These are phyloP conservation scores for Maudiozyma turicensis DNA, from an alignment of 805 yeast species.

Conservation along the genomic window DNA sequence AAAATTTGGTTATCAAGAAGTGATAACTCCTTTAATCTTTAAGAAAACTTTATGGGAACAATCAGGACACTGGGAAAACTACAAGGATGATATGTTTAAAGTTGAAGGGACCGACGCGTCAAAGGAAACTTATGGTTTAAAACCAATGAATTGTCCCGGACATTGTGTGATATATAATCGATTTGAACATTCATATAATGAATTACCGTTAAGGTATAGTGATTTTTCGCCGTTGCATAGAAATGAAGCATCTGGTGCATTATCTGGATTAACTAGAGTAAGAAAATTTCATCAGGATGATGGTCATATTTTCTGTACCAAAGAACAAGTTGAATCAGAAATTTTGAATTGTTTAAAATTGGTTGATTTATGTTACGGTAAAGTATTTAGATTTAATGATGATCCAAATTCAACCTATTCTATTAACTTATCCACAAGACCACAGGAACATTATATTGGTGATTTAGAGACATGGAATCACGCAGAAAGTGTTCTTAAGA, in stretches of 20 bases:
- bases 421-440: conserved; percentile 76
- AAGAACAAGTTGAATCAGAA: conserved; percentile 66
- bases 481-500: conserved; percentile 63
- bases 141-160: conserved; percentile 95
- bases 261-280: conserved; percentile 86
- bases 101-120: conserved; percentile 47
- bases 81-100: conserved; percentile 87
- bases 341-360: conserved; percentile 62
- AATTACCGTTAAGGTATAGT: conserved; percentile 73
- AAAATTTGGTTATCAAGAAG: conserved; percentile 80
- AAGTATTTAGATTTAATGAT: conserved; percentile 34
- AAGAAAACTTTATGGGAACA: conserved; percentile 77
- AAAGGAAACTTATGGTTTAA: conserved; percentile 60
- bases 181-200: conserved; percentile 72
- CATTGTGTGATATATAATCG: conserved; percentile 78
- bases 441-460: conserved; percentile 69
- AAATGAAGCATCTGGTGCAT: conserved; percentile 90
- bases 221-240: conserved; percentile 91
- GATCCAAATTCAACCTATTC: conserved; percentile 37
- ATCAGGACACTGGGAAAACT: conserved; percentile 94
- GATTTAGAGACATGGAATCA: conserved; percentile 64
- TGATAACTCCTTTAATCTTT: conserved; percentile 83
- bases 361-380: conserved; percentile 62
- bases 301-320: conserved; percentile 88
- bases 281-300: conserved; percentile 96